Evolutionary conservation across 2,329 filamentous ascomycete species (phyloP).

Genomic region (Aurifilum marmelostoma): DNA sequence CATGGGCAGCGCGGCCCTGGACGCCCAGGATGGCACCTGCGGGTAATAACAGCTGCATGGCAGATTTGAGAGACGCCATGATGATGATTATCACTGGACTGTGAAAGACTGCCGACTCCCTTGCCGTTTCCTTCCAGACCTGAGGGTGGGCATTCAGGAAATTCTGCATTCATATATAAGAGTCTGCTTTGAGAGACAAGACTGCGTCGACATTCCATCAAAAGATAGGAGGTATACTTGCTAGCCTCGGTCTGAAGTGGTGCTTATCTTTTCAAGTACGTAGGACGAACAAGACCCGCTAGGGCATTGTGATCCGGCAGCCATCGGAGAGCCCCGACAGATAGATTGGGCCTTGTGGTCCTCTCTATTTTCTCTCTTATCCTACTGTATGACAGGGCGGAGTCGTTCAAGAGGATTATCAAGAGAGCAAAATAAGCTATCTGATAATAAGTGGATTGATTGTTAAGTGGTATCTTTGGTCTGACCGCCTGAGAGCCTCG

Average conservation of each 20-base stretch:
- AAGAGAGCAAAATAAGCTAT: neutral
- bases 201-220: neutral
- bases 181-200: no score
- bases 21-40: neutral
- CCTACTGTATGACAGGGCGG: neutral
- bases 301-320: neutral
- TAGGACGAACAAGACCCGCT: neutral
- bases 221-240: neutral
- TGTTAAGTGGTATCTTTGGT: accelerated
- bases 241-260: neutral
- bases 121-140: neutral
- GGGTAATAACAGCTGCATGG: neutral
- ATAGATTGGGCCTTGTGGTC: neutral
- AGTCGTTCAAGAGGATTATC: neutral
- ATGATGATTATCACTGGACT: neutral
- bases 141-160: no score
- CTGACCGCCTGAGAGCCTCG: neutral
- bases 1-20: neutral
- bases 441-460: neutral
- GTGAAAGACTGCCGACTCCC: neutral
- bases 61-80: neutral
- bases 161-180: no score
- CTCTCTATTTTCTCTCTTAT: neutral
- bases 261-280: neutral
- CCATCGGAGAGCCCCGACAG: neutral